Evolutionary conservation across 129 eudicot genomes (phyloP), one percentile per base, ranked within the genome.

Genomic region (carrot (Daucus carota)): DNA sequence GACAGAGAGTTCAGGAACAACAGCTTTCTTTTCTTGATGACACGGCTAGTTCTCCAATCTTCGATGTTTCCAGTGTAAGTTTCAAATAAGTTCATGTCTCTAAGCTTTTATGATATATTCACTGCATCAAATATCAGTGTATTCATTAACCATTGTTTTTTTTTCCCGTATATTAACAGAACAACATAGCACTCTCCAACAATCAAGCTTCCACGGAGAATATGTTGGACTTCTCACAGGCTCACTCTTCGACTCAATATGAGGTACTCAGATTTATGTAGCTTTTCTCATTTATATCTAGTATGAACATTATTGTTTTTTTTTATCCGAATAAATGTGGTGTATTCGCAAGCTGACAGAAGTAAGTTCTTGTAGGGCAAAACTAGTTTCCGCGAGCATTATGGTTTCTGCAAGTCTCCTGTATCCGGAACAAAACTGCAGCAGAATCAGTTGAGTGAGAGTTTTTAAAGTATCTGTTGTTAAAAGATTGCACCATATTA

Each of bases 1-100:
- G 76, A 69, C 75, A 77, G 31, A 79, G 83, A 40, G 74, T 33
- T 60, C 80, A 79, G 78, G 83, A 86, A 62, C 77, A 67, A 33
- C 79, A 67, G 48, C 83, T 84, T 66, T 80, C 85, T 72, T 78
- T 89, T 46, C 96, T 92, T 46, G 97, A 92, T 82, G 97, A 92
- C 67, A 92, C 97, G 73, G 97, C 97, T 31, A 92, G 96, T 85
- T 92, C 97, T 0, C 84, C 97, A 41, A 47, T 86, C 60, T 83
- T 76, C 83, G 75, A 82, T 75, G 76, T 79, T 79, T 75, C 90
- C 79, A 63, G 75, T 79, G 96, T 90, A 85, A 79, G 90, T 77
- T 71, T 24, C 9, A 4, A 12, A 40, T 70, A 4, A 34, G 4
- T 34, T 8, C 0, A 34, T 67, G 13, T 67, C 0, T 17, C 34